A percentile compares a stretch with the other conserved stretches of the same genome.
These are phyloP conservation scores for Sanghuangporus baumii DNA, from an alignment of 1,284 basidiomycete species.

Conservation along the genomic window DNA sequence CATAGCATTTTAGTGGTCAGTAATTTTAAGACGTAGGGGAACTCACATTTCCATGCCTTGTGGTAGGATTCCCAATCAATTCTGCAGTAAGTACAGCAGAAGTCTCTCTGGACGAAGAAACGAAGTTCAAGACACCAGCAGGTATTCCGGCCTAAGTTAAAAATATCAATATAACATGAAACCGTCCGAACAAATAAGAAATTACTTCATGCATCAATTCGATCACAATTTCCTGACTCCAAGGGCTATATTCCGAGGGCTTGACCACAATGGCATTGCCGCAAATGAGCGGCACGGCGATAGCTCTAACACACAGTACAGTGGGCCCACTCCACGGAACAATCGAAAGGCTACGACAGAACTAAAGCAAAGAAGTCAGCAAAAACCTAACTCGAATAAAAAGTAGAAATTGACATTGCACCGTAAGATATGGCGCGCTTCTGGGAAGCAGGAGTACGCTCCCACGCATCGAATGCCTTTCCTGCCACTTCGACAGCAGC, in stretches of 20 bases:
- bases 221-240: constrained; percentile 42
- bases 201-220: constrained; percentile 43
- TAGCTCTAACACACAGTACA: constrained; percentile 41
- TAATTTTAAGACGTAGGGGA: too few species aligned
- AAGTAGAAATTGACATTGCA: constrained; percentile 26
- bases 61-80: too few species aligned
- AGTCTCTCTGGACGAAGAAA: too few species aligned
- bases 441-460: constrained; percentile 30
- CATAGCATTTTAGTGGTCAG: too few species aligned
- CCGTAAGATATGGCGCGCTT: constrained; percentile 37
- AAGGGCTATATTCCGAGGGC: constrained; percentile 51
- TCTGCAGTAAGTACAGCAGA: too few species aligned
- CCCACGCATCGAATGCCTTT: constrained; percentile 46
- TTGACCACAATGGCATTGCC: constrained; percentile 64
- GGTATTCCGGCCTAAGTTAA: constrained; percentile 51
- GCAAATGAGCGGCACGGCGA: constrained; percentile 49
- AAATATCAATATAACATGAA: too few species aligned
- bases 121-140: constrained; percentile 53
- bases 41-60: too few species aligned
- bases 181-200: too few species aligned
- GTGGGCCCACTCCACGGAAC: constrained; percentile 42
- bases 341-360: constrained; percentile 20
- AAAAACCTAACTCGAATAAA: not conserved
- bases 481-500: constrained; percentile 43
- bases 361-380: not conserved